Base-by-base conservation (phyloP, 2,329 filamentous ascomycete genomes). In the Fusarium praegraminearum region DNA sequence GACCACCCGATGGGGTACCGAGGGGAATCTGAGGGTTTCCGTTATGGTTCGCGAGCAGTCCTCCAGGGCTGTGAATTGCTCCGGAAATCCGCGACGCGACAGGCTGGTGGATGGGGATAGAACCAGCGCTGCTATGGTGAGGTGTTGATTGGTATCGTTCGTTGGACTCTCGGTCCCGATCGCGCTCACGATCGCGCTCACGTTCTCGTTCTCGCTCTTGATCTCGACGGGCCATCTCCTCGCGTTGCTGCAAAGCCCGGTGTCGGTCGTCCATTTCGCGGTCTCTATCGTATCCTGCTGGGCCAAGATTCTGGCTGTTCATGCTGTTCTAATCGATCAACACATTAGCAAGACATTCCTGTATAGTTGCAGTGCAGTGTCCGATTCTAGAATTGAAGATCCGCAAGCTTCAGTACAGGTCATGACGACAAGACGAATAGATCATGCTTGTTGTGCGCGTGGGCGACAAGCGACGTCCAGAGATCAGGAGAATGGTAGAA, bases 61-160 rank as follows among this genome's bases (percentile, higher is more conserved):
- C 95, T 71, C 96, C 95, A 2, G 95, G 95, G 46, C 94, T 97
- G 78, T 97, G 95, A 59, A 98, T 97, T 54, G 93, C 91, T 69
- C 90, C 91, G 60, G 91, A 82, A 67, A 93, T 84, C 80, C 94
- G 85, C 77, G 94, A 89, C 67, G 95, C 95, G 62, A 98, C 94
- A 7, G 95, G 95, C 79, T 98, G 95, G 80, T 98, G 95, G 74
- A 98, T 91, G 57, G 94, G 93, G 57, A 97, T 93, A 4, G 94
- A 93, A 60, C 91, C 93, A 40, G 93, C 90, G 76, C 93, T 94
- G 80, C 91, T 96, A 79, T 98, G 94, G 76, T 96, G 93, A 65
- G 79, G 78, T 28, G 91, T 89, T 64, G 92, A 86, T 73, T 90
- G 91, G 75, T 89, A 90, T 53, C 89, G 87, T 44, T 91, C 89